Evolutionary conservation across 306 rosid genomes (phyloP), one percentile per base, ranked within the genome.

Genomic region (Rubus parviflorus): DNA sequence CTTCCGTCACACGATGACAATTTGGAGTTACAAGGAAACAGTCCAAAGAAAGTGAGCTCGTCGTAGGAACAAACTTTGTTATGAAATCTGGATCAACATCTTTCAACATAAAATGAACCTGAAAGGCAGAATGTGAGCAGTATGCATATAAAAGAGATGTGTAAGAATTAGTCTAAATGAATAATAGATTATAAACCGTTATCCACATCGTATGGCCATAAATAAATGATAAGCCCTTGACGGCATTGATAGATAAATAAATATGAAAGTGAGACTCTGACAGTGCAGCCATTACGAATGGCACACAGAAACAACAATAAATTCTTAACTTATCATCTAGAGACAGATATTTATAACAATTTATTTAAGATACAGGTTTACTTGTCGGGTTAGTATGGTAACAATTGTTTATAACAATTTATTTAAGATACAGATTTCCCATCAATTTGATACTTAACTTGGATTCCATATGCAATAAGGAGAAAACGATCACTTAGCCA

Each of bases 21-120:
- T 96, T 96, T 16, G 99, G 97, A 17, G 97, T 90, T 75, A 96
- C 97, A 6, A 85, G 91, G 81, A 96, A 92, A 81, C 86, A 74
- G 77, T 68, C 82, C 58, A 96, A 76, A 70, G 64, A 52, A 72
- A 89, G 83, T 76, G 91, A 86, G 74, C 84, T 86, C 68, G 41
- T 75, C 74, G 86, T 80, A 17, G 90, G 77, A 73, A 96, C 86
- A 85, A 79, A 88, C 75, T 86, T 89, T 69, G 79, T 68, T 13
- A 92, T 84, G 60, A 96, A 83, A 38, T 82, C 75, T 8, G 87
- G 81, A 84, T 92, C 97, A 25, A 96, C 83, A 85, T 64, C 94
- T 51, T 75, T 79, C 89, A 96, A 79, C 85, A 96, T 82, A 81
- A 60, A 66, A 68, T 75, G 51, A 73, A 96, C 98, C 99, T 95